phyloP scores from a whole-genome alignment of 164 flowering plant species.

The Macadamia integrifolia region DNA sequence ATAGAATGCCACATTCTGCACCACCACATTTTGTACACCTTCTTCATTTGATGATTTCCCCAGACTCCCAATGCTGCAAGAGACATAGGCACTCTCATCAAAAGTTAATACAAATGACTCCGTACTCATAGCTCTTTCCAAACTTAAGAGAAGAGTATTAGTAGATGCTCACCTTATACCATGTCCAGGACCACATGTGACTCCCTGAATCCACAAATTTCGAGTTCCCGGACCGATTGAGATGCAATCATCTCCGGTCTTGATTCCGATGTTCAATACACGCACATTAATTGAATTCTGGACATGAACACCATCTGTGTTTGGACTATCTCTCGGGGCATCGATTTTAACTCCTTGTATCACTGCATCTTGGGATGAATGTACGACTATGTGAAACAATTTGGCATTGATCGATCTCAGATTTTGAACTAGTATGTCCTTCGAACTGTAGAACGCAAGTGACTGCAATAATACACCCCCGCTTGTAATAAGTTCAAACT shows the following conservation, averaged over 20 bases:
- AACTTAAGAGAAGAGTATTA: no score
- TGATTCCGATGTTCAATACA: no score
- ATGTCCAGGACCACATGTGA: neutral
- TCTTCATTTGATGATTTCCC: neutral
- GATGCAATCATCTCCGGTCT: no score
- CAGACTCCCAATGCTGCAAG: neutral
- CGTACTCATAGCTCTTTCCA: no score
- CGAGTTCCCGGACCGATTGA: no score
- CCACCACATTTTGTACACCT: neutral
- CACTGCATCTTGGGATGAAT: neutral
- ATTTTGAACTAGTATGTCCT: neutral
- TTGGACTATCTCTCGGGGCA: neutral
- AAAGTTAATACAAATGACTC: neutral
- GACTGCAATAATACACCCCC: neutral
- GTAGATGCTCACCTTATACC: no score
- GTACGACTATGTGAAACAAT: constrained; percentile 1
- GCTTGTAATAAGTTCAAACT: neutral
- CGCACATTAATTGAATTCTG: neutral
- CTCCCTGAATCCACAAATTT: neutral
- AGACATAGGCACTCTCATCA: neutral
- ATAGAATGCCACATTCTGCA: neutral
- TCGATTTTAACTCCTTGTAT: neutral
- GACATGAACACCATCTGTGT: neutral
- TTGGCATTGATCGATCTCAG: constrained; percentile 2
- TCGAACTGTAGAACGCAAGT: neutral